Evolutionary conservation across 345 rosid species (phyloP), one percentile per base, ranked within the genome.

Genomic region (Schrenkiella parvula): DNA sequence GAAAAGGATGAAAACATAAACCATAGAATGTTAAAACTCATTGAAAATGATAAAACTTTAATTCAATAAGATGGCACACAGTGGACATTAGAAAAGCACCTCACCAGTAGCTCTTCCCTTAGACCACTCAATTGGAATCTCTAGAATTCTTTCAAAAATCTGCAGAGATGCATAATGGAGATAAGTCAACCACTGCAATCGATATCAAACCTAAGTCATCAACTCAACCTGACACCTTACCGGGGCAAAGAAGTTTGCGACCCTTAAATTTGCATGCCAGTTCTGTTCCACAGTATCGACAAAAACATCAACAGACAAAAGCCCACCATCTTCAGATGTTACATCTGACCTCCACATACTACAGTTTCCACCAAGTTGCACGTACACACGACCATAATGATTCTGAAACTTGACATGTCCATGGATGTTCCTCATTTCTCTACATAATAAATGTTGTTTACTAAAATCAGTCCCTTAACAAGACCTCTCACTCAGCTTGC

Each of bases 91-190:
- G 97, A 84, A 64, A 91, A 86, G 91, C 96, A 92, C 98, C 96
- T 93, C 98, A 89, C 98, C 98, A 65, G 91, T 84, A 76, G 95
- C 98, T 87, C 97, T 93, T 77, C 98, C 98, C 78, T 88, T 86
- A 17, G 82, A 85, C 97, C 97, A 93, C 23, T 78, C 72, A 72
- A 91, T 87, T 56, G 97, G 97, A 68, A 93, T 93, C 72, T 87
- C 96, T 84, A 93, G 69, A 69, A 93, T 84, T 76, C 96, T 83
- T 81, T 93, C 98, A 79, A 91, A 91, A 77, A 89, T 91, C 97
- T 93, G 89, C 74, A 72, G 25, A 74, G 41, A 63, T 54, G 65
- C 43, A 29, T 75, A 70, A 62, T 34, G 60, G 46, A 18, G 76
- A 38, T 70, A 31, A 56, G 31, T 39, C 66, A 65, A 64, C 48